These are phyloP conservation scores for Parachlorella kessleri DNA, from an alignment of 139 green algal species.

Conservation along the genomic window DNA sequence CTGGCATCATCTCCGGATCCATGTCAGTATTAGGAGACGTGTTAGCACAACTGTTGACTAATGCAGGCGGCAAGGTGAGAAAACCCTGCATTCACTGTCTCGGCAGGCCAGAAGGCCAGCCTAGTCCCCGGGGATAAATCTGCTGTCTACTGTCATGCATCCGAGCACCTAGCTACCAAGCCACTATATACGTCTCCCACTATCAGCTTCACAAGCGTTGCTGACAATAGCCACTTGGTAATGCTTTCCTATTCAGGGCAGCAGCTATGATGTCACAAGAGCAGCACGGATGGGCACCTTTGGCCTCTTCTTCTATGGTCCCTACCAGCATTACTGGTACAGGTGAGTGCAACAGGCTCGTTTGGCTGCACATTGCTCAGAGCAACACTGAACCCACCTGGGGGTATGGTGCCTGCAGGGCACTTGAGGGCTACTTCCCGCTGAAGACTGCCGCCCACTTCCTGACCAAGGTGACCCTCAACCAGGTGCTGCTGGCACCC, in stretches of 20 bases:
- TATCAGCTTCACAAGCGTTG: not conserved
- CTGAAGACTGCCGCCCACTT: slow-evolving; percentile 61
- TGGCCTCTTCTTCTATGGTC: slow-evolving; percentile 78
- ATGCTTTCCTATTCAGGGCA: not conserved
- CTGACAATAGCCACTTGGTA: not conserved
- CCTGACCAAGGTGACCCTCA: slow-evolving; percentile 77
- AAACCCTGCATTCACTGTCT: not conserved
- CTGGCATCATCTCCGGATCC: slow-evolving; percentile 65
- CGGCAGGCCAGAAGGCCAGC: too few relatives aligned
- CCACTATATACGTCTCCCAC: too few relatives aligned
- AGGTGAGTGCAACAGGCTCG: not conserved
- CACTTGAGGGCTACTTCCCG: slow-evolving; percentile 43
- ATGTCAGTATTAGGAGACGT: slow-evolving; percentile 68
- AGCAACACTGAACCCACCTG: too few relatives aligned
- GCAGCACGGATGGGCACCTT: slow-evolving; percentile 77
- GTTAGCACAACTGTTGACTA: slow-evolving; percentile 57
- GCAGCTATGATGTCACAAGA: slow-evolving; percentile 52
- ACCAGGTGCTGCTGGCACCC: slow-evolving; percentile 80
- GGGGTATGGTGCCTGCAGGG: not conserved
- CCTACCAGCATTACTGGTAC: slow-evolving; percentile 61
- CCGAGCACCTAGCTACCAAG: not conserved
- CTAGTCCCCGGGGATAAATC: not conserved
- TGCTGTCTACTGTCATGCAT: not conserved
- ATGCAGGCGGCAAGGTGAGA: not conserved
- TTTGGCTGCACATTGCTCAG: not conserved